phyloP scores from a whole-genome alignment of 306 rosid genomes.

The Abrus pulchellus region DNA sequence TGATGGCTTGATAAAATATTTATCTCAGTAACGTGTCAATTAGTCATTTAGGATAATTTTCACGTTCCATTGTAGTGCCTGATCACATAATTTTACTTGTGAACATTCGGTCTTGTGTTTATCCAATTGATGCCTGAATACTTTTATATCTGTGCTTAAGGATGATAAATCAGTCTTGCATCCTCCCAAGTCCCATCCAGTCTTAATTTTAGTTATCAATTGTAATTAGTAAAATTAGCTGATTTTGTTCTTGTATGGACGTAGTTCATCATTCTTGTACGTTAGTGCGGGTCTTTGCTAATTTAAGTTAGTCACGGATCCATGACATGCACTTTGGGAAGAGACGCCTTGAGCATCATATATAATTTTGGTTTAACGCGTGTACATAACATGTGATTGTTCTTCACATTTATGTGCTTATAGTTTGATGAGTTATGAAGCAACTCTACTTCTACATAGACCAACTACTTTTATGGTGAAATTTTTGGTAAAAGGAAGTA shows the following conservation, averaged over 20 bases:
- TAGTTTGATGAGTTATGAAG: slow-evolving; percentile 19
- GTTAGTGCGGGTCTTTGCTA: neutral
- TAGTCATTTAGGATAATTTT: neutral
- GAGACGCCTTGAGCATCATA: slow-evolving; percentile 23
- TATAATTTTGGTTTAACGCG: neutral
- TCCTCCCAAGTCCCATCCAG: slow-evolving; percentile 3
- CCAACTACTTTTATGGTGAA: neutral
- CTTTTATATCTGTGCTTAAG: neutral
- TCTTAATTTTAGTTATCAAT: slow-evolving; percentile 23
- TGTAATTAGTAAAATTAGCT: neutral
- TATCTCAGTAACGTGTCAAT: neutral
- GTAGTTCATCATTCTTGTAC: slow-evolving; percentile 4
- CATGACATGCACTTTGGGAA: slow-evolving; percentile 40
- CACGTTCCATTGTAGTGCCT: neutral
- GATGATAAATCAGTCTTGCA: slow-evolving; percentile 4
- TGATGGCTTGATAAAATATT: slow-evolving; percentile 8
- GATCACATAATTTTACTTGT: neutral
- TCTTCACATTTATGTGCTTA: slow-evolving; percentile 29
- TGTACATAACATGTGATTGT: slow-evolving; percentile 35
- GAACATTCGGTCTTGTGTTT: slow-evolving; percentile 5
- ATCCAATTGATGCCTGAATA: neutral
- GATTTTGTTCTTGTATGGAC: neutral
- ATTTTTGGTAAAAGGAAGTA: neutral
- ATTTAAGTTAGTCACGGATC: slow-evolving; percentile 30
- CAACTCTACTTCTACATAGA: neutral